Conservation (phyloP, 2,329 filamentous ascomycete genomes). For the Huntiella moniliformis region DNA sequence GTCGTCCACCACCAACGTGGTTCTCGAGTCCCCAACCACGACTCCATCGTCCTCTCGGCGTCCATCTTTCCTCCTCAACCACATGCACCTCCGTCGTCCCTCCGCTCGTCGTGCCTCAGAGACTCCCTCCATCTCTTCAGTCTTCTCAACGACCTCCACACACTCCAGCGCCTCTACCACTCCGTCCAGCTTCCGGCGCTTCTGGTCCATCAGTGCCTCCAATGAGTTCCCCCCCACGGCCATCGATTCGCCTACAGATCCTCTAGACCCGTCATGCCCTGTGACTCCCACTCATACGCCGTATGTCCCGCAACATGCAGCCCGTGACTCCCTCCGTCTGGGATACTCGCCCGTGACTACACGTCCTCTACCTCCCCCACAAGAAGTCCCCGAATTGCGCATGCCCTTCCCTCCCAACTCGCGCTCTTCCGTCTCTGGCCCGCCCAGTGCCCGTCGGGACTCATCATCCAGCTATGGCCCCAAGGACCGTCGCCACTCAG, state of each 20-base stretch:
- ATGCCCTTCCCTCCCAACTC: not conserved
- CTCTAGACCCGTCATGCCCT: not conserved
- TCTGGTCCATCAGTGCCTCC: constrained; percentile 5
- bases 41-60: not conserved
- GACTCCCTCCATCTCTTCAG: not conserved
- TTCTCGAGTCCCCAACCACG: not conserved
- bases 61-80: no score
- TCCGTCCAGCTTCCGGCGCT: constrained; percentile 2
- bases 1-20: not conserved
- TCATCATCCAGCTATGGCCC: no score
- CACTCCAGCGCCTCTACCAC: not conserved
- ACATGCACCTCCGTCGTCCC: no score
- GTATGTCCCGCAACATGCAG: constrained; percentile 1
- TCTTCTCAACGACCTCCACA: not conserved
- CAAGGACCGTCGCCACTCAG: no score
- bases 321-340: not conserved
- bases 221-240: constrained; percentile 1
- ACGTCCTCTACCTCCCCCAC: not conserved
- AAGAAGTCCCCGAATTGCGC: not conserved
- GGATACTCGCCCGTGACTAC: not conserved
- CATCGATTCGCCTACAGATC: not conserved
- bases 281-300: not conserved
- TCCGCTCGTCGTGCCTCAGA: not conserved
- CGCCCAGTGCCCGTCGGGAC: not conserved
- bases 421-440: not conserved